Percentiles rank a stretch among this genome's conserved stretches.
These are phyloP conservation scores for Haplographium delicatum DNA, from an alignment of 495 filamentous ascomycete genomes.

Conservation along the genomic window DNA sequence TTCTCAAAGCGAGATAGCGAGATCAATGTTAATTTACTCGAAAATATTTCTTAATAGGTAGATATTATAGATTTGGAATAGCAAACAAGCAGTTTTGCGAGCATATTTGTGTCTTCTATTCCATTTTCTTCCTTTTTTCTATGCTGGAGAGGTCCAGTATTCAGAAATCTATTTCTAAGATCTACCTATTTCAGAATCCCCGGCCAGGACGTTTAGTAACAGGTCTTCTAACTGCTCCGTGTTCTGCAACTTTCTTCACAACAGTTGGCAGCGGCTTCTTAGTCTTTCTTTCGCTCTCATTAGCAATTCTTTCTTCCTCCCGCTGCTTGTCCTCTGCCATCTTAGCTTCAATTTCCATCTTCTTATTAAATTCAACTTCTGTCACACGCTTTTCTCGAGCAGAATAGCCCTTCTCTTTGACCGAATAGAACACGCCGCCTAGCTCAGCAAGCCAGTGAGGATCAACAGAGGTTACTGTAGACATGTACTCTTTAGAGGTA, in stretches of 20 bases:
- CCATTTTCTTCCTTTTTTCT: too few relatives aligned
- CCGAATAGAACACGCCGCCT: slow-evolving; percentile 96
- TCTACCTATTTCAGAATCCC: slow-evolving; percentile 40
- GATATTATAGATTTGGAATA: too few relatives aligned
- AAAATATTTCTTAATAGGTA: too few relatives aligned
- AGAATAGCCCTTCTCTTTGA: slow-evolving; percentile 97
- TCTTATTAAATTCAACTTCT: slow-evolving; percentile 89
- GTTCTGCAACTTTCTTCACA: slow-evolving; percentile 45
- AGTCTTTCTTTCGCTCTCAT: slow-evolving; percentile 37
- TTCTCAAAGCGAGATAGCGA: too few relatives aligned
- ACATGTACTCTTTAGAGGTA: slow-evolving; percentile 98
- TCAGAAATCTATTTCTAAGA: too few relatives aligned
- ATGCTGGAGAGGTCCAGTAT: too few relatives aligned
- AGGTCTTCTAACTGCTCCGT: slow-evolving; percentile 59
- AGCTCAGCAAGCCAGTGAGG: slow-evolving; percentile 98
- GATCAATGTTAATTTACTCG: too few relatives aligned
- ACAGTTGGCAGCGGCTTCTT: slow-evolving; percentile 43
- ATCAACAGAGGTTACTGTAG: slow-evolving; percentile 91
- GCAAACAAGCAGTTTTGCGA: too few relatives aligned
- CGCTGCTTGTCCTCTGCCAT: slow-evolving; percentile 84
- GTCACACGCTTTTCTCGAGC: slow-evolving; percentile 82
- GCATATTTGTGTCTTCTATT: too few relatives aligned
- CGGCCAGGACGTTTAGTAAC: slow-evolving; percentile 50
- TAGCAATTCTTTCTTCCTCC: slow-evolving; percentile 54
- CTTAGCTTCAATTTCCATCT: slow-evolving; percentile 91